Percentiles rank a stretch among this genome's conserved stretches.
phyloP scores from a whole-genome alignment of 148 eudicot genomes.

The Dianthus caryophyllus region DNA sequence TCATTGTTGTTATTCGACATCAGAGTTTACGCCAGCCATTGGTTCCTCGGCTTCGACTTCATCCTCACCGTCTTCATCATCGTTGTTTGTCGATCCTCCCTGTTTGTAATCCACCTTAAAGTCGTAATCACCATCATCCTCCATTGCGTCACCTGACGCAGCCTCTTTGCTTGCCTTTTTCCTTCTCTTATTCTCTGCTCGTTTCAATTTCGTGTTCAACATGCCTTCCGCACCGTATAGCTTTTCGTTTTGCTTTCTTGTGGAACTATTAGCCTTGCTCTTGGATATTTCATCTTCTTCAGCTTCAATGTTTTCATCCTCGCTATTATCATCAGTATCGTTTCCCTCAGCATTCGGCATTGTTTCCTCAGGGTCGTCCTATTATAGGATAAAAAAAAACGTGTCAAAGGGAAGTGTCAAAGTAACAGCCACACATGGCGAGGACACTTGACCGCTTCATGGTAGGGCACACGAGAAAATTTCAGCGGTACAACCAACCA shows the following conservation, averaged over 20 bases:
- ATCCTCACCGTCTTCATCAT: constrained; percentile 39
- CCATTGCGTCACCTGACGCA: constrained; percentile 45
- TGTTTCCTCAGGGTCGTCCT: constrained; percentile 41
- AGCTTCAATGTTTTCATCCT: constrained; percentile 54
- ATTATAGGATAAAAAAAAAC: constrained; percentile 12
- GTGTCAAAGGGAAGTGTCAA: too few relatives aligned
- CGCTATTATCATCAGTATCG: constrained; percentile 18
- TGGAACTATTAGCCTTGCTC: constrained; percentile 32
- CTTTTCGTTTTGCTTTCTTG: constrained; percentile 67
- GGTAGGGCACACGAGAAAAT: too few relatives aligned
- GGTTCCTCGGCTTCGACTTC: constrained; percentile 54
- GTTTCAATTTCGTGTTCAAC: constrained; percentile 61
- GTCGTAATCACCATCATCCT: constrained; percentile 60
- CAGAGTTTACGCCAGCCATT: constrained; percentile 32
- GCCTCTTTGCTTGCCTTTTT: constrained; percentile 50
- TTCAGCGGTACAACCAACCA: too few relatives aligned
- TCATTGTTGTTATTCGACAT: constrained; percentile 26
- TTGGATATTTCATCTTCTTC: constrained; percentile 41
- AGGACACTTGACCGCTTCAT: too few relatives aligned
- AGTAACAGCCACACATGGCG: too few relatives aligned
- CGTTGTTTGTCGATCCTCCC: constrained; percentile 45
- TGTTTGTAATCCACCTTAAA: constrained; percentile 70
- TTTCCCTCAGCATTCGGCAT: constrained; percentile 11
- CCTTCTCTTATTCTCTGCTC: constrained; percentile 67
- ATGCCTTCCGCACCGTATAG: constrained; percentile 75